Conservation (phyloP, 345 rosid genomes). For the Eucalyptus melliodora region DNA sequence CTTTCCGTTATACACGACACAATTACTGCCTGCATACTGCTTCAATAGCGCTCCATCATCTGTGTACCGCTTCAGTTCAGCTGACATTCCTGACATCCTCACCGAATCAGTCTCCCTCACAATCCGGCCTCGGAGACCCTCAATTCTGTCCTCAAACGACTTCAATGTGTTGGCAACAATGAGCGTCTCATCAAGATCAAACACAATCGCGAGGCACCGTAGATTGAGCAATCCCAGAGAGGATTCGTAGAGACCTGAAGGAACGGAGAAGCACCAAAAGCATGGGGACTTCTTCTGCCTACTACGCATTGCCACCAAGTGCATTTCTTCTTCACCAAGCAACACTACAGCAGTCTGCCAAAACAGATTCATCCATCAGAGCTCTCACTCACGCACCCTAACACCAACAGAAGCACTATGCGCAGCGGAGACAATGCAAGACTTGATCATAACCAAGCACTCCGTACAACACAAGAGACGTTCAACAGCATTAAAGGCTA, state of each 20-base stretch:
- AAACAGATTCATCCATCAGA: neutral
- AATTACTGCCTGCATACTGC: conserved; percentile 71
- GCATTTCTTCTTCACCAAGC: conserved; percentile 80
- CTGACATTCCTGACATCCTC: conserved; percentile 62
- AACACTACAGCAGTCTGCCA: conserved; percentile 80
- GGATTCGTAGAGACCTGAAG: conserved; percentile 56
- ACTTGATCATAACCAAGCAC: neutral
- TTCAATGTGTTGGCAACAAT: conserved; percentile 95
- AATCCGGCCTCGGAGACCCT: conserved; percentile 64
- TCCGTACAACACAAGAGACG: neutral
- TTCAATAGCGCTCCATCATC: conserved; percentile 77
- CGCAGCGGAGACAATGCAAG: neutral
- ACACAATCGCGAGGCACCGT: conserved; percentile 82
- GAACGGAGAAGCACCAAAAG: conserved; percentile 89
- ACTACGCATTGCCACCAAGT: conserved; percentile 97
- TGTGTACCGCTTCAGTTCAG: conserved; percentile 53
- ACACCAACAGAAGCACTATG: neutral
- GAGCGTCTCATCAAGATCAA: conserved; percentile 92
- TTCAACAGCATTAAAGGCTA: neutral
- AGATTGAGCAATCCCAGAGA: conserved; percentile 74
- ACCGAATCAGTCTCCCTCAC: conserved; percentile 61
- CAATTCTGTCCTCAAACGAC: conserved; percentile 84
- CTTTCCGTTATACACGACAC: conserved; percentile 56
- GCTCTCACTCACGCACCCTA: conserved; percentile 1
- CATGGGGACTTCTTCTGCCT: conserved; percentile 94